Evolutionary conservation across 345 rosid genomes (phyloP), one percentile per base, ranked within the genome.

Genomic region (Pugionium cornutum): DNA sequence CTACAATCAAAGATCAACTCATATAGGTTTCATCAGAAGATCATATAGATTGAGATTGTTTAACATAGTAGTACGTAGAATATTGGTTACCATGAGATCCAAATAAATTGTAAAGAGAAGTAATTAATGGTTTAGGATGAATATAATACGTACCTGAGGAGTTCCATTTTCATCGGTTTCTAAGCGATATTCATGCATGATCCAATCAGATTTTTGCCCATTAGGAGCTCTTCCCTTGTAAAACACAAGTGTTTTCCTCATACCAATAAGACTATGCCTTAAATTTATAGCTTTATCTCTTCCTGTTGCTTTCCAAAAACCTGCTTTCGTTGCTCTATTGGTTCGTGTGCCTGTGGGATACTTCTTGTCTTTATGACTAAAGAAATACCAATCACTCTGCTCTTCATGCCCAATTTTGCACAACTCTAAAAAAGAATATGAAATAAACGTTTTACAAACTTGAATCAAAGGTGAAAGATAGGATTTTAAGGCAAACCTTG

Each of bases 221-320:
- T 91, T 95, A 0, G 99, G 99, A 2, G 99, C 99, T 78, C 99
- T 73, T 58, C 99, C 99, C 73, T 86, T 87, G 82, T 95, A 95
- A 63, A 89, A 95, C 31, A 95, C 99, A 74, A 95, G 80, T 66
- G 99, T 95, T 76, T 95, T 95, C 65, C 99, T 84, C 99, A 95
- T 89, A 68, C 99, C 99, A 63, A 89, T 68, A 53, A 95, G 89
- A 79, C 83, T 70, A 51, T 83, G 87, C 72, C 88, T 82, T 36
- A 78, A 11, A 68, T 89, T 87, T 54, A 95, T 91, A 58, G 96
- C 83, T 76, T 91, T 95, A 75, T 95, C 99, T 78, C 97, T 85
- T 75, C 99, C 99, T 0, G 99, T 95, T 37, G 99, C 99, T 80
- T 95, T 95, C 99, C 99, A 95, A 50, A 91, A 95, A 7, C 99